A percentile compares a stretch with the other conserved stretches of the same genome.
Conservation (phyloP, 305 asterid species). For the Solanum hybrid region DNA sequence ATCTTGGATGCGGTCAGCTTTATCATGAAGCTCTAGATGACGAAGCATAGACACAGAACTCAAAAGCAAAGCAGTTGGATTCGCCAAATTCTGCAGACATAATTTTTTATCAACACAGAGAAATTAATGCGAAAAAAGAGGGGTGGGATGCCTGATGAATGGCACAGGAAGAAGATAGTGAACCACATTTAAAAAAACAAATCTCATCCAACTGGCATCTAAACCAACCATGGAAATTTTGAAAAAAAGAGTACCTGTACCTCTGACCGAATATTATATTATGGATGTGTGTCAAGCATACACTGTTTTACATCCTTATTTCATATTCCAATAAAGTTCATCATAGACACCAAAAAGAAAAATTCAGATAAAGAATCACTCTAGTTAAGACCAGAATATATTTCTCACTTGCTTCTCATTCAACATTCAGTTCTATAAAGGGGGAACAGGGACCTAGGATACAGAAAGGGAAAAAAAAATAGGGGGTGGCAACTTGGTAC, state of each 20-base stretch:
- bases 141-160: background rate
- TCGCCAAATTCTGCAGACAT: slow-evolving; percentile 73
- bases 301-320: background rate
- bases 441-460: background rate
- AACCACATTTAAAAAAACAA: background rate
- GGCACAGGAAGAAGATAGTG: background rate
- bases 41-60: slow-evolving; percentile 81
- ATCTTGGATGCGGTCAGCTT: slow-evolving; percentile 78
- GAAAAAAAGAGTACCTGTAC: background rate
- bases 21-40: slow-evolving; percentile 72
- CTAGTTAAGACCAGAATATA: background rate
- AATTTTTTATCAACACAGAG: background rate
- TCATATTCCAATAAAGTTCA: background rate
- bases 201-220: background rate
- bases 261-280: background rate
- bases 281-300: background rate
- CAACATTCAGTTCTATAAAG: background rate
- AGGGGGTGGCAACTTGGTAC: background rate
- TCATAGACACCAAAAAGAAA: background rate
- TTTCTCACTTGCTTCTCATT: background rate
- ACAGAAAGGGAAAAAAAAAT: background rate
- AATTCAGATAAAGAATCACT: background rate
- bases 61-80: slow-evolving; percentile 95
- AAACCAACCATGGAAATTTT: background rate
- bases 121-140: background rate